Evolutionary conservation across 192 early-diverging fungal species (phyloP), one percentile per base, ranked within the genome.

Genomic region (Chytriomyces sp.): DNA sequence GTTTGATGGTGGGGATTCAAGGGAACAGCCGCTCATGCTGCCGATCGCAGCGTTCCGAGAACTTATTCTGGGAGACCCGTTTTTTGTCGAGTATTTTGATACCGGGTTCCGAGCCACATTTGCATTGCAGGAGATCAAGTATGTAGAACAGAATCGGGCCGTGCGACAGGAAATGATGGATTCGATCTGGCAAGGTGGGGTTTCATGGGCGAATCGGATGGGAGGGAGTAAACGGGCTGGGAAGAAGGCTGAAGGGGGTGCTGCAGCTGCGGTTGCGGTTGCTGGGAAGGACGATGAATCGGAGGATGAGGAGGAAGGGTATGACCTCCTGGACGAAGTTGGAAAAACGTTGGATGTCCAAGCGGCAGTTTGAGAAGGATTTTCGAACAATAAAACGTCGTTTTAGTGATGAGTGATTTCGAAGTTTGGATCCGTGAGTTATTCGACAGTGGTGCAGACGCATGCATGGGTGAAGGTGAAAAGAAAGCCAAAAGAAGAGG

Each of bases 21-120:
- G 45, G 53, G 44, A 72, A 7, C 13, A 16, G 43, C 5, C 10
- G 7, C 10, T 72, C 11, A 28, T 61, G 71, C 59, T 72, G 6
- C 59, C 71, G 13, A 61, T 72, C 11, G 71, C 83, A 24, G 87
- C 84, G 72, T 93, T 92, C 79, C 84, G 91, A 45, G 94, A 97
- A 86, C 89, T 95, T 1, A 86, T 95, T n/a, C 81, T 97, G 68
- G 91, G 90, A 18, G 95, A 97, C 78, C 93, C 92, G 50, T 88
- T 91, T 47, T 82, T 98, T n/a, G 93, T 94, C 69, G 82, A 85
- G 43, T 96, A 94, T 67, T 96, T 98, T 78, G 91, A 94, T 20
- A 79, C 76, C 43, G 91, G 85, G 44, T 94, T 94, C 79, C 53
- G 82, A 5, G 50, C 63, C 47, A 86, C 86, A 6, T 91, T 94